Evolutionary conservation across 371 early-diverging fungal genomes (phyloP), one percentile per base, ranked within the genome.

Genomic region (Mortierella polycephala): DNA sequence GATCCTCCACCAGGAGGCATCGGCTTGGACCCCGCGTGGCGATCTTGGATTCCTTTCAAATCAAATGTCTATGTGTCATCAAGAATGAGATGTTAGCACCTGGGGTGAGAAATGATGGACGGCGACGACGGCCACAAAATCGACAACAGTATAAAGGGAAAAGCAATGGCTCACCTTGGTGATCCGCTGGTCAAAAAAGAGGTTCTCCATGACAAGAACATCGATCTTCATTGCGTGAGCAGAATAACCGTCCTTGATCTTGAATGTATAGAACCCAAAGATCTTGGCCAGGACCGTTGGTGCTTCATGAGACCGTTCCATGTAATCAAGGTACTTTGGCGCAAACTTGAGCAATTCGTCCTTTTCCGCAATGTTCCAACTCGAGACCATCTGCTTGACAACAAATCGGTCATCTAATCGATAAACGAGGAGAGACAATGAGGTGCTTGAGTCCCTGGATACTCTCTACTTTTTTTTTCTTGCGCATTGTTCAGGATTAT

Each of bases 201-300:
- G 81, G 71, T 97, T 94, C 75, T 98, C 98, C 97, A 96, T 96
- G 7, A 98, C 95, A n/a, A 97, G 79, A 1, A 97, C 88, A 74
- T 96, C 96, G 71, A 97, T 88, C 63, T 94, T 91, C 40, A 85
- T 45, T 23, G 86, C 75, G 3, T 82, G 73, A 37, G 90, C 90
- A 40, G 94, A 91, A 1, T 80, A 72, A 8, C 86, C 63, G 57
- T 92, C 94, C 72, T 90, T 91, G 76, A 90, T 92, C 55, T 88
- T 87, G 50, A 98, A 88, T 7, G 91, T 90, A 69, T 95, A 96
- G 67, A 96, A 91, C 0, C 97, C 97, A 85, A 96, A 94, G 51
- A 98, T 96, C 81, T 96, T 96, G 46, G 95, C 96, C 47, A 98
- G 81, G 1, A 95, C 84, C 0, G 95, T 95, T 1, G 95, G 95